Conservation (phyloP, 495 filamentous ascomycete genomes). For the Sabuloglossum arenarium region DNA sequence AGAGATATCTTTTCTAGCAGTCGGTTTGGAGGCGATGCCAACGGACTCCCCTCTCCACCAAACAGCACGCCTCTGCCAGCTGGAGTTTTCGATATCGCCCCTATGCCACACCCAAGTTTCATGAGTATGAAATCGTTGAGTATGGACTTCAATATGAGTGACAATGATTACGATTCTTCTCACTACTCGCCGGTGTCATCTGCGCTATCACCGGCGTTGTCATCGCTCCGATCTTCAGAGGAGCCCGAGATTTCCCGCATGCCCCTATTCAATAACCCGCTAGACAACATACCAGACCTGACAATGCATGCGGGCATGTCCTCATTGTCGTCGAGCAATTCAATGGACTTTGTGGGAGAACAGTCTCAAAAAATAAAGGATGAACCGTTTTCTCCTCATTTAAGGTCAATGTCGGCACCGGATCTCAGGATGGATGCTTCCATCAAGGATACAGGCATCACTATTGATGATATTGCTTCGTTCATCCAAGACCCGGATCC, state of each 20-base stretch:
- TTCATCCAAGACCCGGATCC: slow-evolving; percentile 68
- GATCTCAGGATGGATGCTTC: slow-evolving; percentile 30
- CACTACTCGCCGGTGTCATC: slow-evolving; percentile 20
- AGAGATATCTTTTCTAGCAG: slow-evolving; percentile 20
- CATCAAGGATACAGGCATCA: slow-evolving; percentile 56
- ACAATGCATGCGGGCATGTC: not conserved
- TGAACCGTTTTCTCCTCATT: slow-evolving; percentile 13
- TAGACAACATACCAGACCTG: not conserved
- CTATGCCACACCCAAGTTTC: slow-evolving; percentile 31
- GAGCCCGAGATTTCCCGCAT: slow-evolving; percentile 10
- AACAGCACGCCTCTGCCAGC: slow-evolving; percentile 21
- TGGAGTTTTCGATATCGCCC: slow-evolving; percentile 23
- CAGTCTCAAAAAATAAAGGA: slow-evolving; percentile 18
- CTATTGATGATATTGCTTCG: slow-evolving; percentile 62
- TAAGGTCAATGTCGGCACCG: slow-evolving; percentile 18
- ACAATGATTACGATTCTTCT: slow-evolving; percentile 13
- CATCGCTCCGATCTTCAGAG: slow-evolving; percentile 25
- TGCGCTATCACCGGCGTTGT: slow-evolving; percentile 21
- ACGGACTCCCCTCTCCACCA: slow-evolving; percentile 29
- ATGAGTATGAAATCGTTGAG: slow-evolving; percentile 31
- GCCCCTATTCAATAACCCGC: not conserved
- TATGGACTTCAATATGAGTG: slow-evolving; percentile 26
- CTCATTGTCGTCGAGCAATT: not conserved
- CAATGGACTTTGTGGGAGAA: not conserved
- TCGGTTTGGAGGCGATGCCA: not conserved